Evolutionary conservation across 768 basidiomycete genomes (phyloP).

Genomic region (Mrakia blollopis): DNA sequence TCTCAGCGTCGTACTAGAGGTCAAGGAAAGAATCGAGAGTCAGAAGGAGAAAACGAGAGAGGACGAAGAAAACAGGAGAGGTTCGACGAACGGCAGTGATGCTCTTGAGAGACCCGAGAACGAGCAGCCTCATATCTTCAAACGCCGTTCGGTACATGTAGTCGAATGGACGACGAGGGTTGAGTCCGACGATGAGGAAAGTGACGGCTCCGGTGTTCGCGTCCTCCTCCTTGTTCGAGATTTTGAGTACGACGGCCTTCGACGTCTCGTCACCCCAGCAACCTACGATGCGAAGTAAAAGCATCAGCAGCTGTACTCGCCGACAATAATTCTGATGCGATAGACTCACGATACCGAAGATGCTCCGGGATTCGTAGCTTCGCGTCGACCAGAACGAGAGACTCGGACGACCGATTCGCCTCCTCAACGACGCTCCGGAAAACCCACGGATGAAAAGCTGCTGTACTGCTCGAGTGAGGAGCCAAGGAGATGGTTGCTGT

Average conservation of each 20-base stretch:
- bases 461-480: neutral
- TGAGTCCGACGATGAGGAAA: conserved; percentile 39
- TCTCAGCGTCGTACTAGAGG: conserved; percentile 35
- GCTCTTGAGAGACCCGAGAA: neutral
- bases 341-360: neutral
- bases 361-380: conserved; percentile 6
- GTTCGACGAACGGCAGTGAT: neutral
- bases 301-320: too few species aligned
- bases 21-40: conserved; percentile 29
- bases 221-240: neutral
- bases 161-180: conserved; percentile 39
- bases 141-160: conserved; percentile 36
- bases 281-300: too few species aligned
- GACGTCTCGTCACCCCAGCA: conserved; percentile 5
- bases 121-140: conserved; percentile 35
- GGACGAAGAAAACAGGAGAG: neutral
- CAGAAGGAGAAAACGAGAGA: neutral
- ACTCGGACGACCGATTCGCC: neutral
- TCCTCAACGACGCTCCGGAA: neutral
- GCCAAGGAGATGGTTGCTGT: conserved; percentile 8
- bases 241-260: conserved; percentile 19
- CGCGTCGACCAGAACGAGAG: neutral
- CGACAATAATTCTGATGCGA: too few species aligned
- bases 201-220: neutral
- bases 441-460: neutral